Evolutionary conservation across 805 yeast species (phyloP), one percentile per base, ranked within the genome.

Genomic region (Brettanomyces naardenensis): DNA sequence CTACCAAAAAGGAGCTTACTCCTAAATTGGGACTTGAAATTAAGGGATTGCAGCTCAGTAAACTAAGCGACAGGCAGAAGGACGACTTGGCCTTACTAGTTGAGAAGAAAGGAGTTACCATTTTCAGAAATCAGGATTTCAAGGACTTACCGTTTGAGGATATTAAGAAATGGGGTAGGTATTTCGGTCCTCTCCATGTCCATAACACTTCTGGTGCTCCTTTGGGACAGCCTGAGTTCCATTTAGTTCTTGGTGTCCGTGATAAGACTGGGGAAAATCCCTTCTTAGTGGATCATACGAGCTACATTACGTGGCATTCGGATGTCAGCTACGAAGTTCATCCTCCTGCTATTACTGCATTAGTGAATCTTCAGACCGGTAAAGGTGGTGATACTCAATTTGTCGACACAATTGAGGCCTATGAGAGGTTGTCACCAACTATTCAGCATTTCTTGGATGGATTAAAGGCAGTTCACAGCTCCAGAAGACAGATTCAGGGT

Each of bases 301-400:
- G 59, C 43, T 62, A 65, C 35, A 62, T 67, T 19, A 52, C 58
- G 38, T 82, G 83, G 82, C 90, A 82, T 58, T 72, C 85, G 2
- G 90, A 82, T 56, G 81, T 79, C 28, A 72, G 86, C 20, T 82
- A 78, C 54, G 89, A 81, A 56, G 66, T 68, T 40, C 85, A 79
- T 54, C 80, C 88, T 4, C 83, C 89, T 9, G 82, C 80, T 9
- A 63, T 72, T 40, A 82, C 94, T 0, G 71, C 78, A 43, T 78
- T 83, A 51, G 66, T 75, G 15, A 74, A 78, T 39, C 62, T 81
- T 35, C 83, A 80, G 31, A 46, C 51, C 15, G 45, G 46, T 25
- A 44, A 76, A 28, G 90, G 90, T 38, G 92, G 92, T 43, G 92
- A 83, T 56, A 83, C 92, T n/a, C 62, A 80, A 32, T 82, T 80